These are phyloP conservation scores for Periconia sp. DNA, from an alignment of 2,329 filamentous ascomycete species.

Conservation along the genomic window DNA sequence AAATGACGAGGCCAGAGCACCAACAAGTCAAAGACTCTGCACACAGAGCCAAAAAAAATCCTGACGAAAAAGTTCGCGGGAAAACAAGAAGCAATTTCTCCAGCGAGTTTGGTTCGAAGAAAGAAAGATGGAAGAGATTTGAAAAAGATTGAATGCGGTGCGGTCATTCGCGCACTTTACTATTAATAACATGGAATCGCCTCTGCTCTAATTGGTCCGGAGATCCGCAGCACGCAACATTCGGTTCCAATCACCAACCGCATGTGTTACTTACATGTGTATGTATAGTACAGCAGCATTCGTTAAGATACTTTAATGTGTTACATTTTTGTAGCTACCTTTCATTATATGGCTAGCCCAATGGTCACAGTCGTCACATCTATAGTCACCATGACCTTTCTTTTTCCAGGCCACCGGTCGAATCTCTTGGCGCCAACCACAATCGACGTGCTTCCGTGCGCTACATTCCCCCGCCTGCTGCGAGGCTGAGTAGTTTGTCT, in stretches of 20 bases:
- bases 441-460: slow-evolving; percentile 1
- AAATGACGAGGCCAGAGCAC: too few relatives aligned
- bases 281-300: too few relatives aligned
- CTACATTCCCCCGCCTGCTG: slow-evolving; percentile 16
- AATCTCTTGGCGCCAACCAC: background rate
- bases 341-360: too few relatives aligned
- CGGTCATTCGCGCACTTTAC: too few relatives aligned
- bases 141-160: background rate
- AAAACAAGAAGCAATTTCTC: too few relatives aligned
- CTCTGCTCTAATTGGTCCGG: background rate
- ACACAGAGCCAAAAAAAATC: too few relatives aligned
- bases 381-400: background rate
- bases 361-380: background rate
- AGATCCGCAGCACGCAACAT: background rate
- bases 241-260: too few relatives aligned
- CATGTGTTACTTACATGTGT: too few relatives aligned
- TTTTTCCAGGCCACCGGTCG: background rate
- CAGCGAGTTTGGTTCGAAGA: background rate
- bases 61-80: too few relatives aligned
- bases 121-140: background rate
- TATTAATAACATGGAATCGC: background rate
- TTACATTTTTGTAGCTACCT: too few relatives aligned
- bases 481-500: slow-evolving; percentile 16
- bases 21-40: too few relatives aligned
- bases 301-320: too few relatives aligned